These are phyloP conservation scores for Arabidopsis lyrata DNA, from an alignment of 441 rosid species.

Conservation along the genomic window DNA sequence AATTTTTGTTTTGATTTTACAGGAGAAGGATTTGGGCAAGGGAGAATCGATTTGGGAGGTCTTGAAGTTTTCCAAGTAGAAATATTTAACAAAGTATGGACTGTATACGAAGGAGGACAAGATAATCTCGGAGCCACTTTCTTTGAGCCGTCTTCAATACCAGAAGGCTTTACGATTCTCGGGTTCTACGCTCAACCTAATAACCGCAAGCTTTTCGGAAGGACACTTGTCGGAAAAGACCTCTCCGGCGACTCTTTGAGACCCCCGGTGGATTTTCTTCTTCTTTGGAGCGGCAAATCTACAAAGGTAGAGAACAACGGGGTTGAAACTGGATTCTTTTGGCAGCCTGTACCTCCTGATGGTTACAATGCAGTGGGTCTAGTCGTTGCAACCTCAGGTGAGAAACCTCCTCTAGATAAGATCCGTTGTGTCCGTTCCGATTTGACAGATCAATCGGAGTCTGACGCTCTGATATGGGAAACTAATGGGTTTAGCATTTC, in stretches of 20 bases:
- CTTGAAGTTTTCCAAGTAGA: conserved; percentile 62
- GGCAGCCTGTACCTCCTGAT: conserved; percentile 71
- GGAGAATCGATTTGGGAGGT: conserved; percentile 76
- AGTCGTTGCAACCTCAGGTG: conserved; percentile 58
- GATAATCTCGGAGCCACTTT: conserved; percentile 77
- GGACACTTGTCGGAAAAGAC: conserved; percentile 52
- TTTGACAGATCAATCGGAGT: conserved; percentile 63
- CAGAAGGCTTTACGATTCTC: conserved; percentile 67
- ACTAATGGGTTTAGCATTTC: conserved; percentile 51
- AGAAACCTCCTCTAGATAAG: conserved; percentile 72
- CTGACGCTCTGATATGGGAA: conserved; percentile 69
- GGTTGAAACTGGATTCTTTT: conserved; percentile 56
- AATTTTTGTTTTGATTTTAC: not conserved
- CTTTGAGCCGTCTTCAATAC: conserved; percentile 65
- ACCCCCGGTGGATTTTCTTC: conserved; percentile 69
- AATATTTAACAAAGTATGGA: conserved; percentile 70
- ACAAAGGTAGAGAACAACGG: conserved; percentile 54
- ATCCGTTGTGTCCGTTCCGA: conserved; percentile 73
- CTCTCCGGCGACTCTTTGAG: conserved; percentile 43
- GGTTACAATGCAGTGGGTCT: conserved; percentile 73
- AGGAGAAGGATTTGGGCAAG: conserved; percentile 77
- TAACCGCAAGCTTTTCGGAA: conserved; percentile 61
- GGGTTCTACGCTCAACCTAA: conserved; percentile 82
- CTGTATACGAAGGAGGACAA: conserved; percentile 69
- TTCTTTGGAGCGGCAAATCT: conserved; percentile 76